Evolutionary conservation across 2,329 filamentous ascomycete genomes (phyloP), one percentile per base, ranked within the genome.

Genomic region (Hypocreales sp.): DNA sequence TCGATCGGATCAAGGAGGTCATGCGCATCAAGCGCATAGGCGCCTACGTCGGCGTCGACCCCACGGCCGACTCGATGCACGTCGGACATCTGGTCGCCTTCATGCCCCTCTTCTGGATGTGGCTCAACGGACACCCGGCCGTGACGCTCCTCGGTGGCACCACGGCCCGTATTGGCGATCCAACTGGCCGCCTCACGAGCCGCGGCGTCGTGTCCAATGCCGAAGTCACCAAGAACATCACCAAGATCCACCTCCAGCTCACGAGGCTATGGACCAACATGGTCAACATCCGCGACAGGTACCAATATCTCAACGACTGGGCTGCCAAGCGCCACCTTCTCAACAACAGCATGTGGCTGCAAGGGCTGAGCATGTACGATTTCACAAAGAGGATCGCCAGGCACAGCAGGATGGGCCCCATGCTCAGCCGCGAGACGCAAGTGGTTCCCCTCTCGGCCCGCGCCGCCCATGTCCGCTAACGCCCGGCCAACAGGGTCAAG

Each of bases 291-390:
- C 79, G 69, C 5, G 50, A 54, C 29, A 75, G 70, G 37, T 72
- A 78, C 44, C 75, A 77, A 4, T 79, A 73, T 44, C 34, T 66
- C 15, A 60, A 60, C 32, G 57, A 75, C 24, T 75, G 67, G 61
- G 62, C 69, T 5, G 81, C 79, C 59, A 70, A 61, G 35, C 68
- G 73, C 29, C 68, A 67, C 14, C 42, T 94, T 20, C 49, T 74
- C 16, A 92, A 93, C 55, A 98, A 98, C 51, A 78, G 72, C 36
- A 61, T 63, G 26, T 98, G 90, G 90, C 72, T 86, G 57, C 70
- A 78, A 38, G 70, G 67, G 21, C 54, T 81, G 23, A 63, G 72
- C 1, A 60, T 92, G 24, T 60, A 82, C 26, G 79, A 93, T 24
- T 68, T 94, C 27, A 58, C 92, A 38, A 68, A 70, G 45, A 65